Base-by-base conservation (phyloP, 225 moss, liverwort and hornwort species). In the Thuidium tamariscinum region DNA sequence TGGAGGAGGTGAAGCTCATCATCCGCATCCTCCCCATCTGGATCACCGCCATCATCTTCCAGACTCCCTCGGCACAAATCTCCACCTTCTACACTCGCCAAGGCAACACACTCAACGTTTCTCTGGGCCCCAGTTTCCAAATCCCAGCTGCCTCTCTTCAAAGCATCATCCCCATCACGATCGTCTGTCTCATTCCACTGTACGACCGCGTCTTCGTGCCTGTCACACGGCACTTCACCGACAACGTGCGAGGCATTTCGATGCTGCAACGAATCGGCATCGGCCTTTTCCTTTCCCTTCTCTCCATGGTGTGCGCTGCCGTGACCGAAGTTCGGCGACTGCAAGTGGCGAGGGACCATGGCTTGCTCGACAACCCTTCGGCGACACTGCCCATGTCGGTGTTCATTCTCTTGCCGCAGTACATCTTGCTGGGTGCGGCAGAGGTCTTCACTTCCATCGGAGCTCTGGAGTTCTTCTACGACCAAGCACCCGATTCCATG, bases 1-100 rank as follows among this genome's bases (percentile, higher is more conserved):
- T 97, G 0, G 97, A 97, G 75, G 97, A 97, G 57, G 95, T 95
- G 86, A 97, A 97, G 86, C 91, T 93, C 4, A 84, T 97, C 4
- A 69, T 97, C 7, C 94, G 92, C 12, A 64, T 97, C 9, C 51
- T 93, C 1, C 95, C 95, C 3, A 94, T 95, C 26, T 97, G 95
- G 90, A 27, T 91, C 2, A 91, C 95, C 0, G 88, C 92, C 0
- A 86, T 97, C 7, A 60, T 95, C n/a, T 97, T 95, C 25, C 92
- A 91, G 30, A 91, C 97, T 23, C 85, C 93, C 12, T 92, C 91
- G 15, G 93, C 93, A 6, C 97, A 97, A 16, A 88, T 95, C 8
- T 91, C 94, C 8, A 97, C 95, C 14, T 93, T 95, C 46, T 97
- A 95, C 67, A 95, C 95, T 1, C 79, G 94, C 11, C 95, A 95